These are phyloP conservation scores for Phascolomyces articulosus DNA, from an alignment of 371 early-diverging fungal genomes.

Conservation along the genomic window DNA sequence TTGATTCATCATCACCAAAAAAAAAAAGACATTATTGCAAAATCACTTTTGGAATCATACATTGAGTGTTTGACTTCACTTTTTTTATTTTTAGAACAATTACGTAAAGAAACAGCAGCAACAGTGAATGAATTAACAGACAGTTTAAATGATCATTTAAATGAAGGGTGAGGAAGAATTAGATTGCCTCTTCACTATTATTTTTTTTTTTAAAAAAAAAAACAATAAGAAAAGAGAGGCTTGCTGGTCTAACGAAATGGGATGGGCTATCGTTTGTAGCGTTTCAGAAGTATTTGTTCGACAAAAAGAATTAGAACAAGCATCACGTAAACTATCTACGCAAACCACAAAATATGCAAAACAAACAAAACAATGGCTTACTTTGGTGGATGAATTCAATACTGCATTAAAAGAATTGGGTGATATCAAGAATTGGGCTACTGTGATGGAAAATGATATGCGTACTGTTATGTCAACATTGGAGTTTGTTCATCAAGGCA, in stretches of 20 bases:
- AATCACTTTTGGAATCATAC: too few species aligned
- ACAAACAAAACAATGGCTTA: slow-evolving; percentile 68
- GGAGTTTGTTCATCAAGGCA: slow-evolving; percentile 36
- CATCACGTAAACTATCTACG: slow-evolving; percentile 50
- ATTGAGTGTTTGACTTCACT: too few species aligned
- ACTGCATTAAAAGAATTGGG: slow-evolving; percentile 76
- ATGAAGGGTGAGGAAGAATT: slow-evolving; percentile 41
- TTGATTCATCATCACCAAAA: not conserved
- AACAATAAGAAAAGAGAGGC: too few species aligned
- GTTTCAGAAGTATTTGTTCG: slow-evolving; percentile 56
- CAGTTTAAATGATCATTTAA: slow-evolving; percentile 55
- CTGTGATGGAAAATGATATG: slow-evolving; percentile 44
- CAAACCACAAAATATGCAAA: slow-evolving; percentile 53
- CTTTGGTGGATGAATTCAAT: slow-evolving; percentile 61
- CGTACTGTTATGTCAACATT: slow-evolving; percentile 29
- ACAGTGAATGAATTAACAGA: slow-evolving; percentile 55
- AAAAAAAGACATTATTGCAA: too few species aligned
- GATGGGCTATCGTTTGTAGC: too few species aligned
- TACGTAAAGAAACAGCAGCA: slow-evolving; percentile 51
- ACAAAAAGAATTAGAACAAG: slow-evolving; percentile 66
- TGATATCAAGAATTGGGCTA: slow-evolving; percentile 83
- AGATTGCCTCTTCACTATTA: not conserved
- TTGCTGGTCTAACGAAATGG: too few species aligned
- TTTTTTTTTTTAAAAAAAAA: not conserved
- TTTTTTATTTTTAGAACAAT: slow-evolving; percentile 40